Conservation (phyloP, 495 filamentous ascomycete species). For the Annulohypoxylon stygium region DNA sequence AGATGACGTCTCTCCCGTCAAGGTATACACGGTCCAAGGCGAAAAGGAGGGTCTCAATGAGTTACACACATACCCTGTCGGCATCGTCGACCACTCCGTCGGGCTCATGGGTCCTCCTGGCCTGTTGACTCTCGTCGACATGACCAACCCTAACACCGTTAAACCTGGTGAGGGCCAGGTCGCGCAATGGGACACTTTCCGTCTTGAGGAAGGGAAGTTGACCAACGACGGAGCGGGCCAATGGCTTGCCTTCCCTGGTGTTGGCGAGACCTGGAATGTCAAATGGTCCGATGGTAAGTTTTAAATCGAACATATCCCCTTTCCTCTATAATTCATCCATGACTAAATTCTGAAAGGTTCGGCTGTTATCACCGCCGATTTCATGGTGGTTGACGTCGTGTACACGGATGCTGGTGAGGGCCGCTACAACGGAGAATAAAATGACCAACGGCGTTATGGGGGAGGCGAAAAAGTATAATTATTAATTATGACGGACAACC, state of each 20-base stretch:
- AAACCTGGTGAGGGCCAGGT: conserved; percentile 48
- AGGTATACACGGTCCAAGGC: conserved; percentile 43
- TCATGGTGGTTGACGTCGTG: conserved; percentile 54
- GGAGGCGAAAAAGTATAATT: conserved; percentile 10
- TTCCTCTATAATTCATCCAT: neutral
- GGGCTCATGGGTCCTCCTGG: conserved; percentile 53
- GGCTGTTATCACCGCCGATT: conserved; percentile 53
- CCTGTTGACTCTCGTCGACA: conserved; percentile 52
- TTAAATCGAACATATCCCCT: neutral
- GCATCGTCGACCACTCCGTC: conserved; percentile 51
- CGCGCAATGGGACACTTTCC: conserved; percentile 54
- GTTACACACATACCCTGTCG: conserved; percentile 54
- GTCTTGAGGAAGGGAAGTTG: conserved; percentile 44
- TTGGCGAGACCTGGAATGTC: conserved; percentile 48
- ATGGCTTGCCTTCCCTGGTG: conserved; percentile 55
- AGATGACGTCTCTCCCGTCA: conserved; percentile 32
- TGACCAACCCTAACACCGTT: conserved; percentile 52
- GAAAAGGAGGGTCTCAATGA: conserved; percentile 45
- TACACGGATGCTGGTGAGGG: conserved; percentile 51
- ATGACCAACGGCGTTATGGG: neutral
- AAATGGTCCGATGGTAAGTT: conserved; percentile 57
- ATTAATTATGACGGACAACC: conserved; percentile 3
- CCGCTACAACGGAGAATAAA: conserved; percentile 44
- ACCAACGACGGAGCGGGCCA: conserved; percentile 48
- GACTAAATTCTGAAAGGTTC: conserved; percentile 39